phyloP scores from a whole-genome alignment of 2,329 filamentous ascomycete species.

The Colletotrichum sp. region DNA sequence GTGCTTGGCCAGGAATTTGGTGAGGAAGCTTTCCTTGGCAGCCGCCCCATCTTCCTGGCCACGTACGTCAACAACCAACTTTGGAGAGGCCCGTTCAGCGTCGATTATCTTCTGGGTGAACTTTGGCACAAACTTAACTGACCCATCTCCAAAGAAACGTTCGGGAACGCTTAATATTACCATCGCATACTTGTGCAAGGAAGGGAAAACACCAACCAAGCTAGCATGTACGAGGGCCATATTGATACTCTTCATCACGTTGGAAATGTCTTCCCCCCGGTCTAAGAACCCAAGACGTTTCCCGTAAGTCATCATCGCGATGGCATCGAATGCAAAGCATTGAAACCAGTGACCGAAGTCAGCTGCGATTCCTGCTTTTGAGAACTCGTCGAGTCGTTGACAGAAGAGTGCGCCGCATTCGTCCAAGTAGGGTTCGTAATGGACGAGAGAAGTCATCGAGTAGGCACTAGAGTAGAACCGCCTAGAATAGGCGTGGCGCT shows the following conservation, averaged over 20 bases:
- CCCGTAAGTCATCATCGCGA: constrained; percentile 52
- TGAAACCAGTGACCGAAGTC: constrained; percentile 50
- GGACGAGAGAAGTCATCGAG: constrained; percentile 51
- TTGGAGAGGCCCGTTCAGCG: constrained; percentile 25
- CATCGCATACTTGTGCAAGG: constrained; percentile 40
- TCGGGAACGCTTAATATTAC: constrained; percentile 30
- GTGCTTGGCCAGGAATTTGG: constrained; percentile 45
- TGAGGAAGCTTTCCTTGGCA: constrained; percentile 40
- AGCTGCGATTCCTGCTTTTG: constrained; percentile 30
- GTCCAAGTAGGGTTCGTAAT: constrained; percentile 55
- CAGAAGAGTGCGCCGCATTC: constrained; percentile 47
- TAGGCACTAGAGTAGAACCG: constrained; percentile 49
- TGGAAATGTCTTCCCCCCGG: constrained; percentile 47
- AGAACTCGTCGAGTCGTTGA: constrained; percentile 41
- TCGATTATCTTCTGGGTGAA: constrained; percentile 38
- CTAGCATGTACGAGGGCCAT: constrained; percentile 38
- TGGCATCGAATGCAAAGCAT: constrained; percentile 56
- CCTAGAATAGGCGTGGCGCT: constrained; percentile 39
- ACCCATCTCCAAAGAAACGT: constrained; percentile 17
- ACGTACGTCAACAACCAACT: constrained; percentile 7
- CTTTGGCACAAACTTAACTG: constrained; percentile 24
- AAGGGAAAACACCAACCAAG: constrained; percentile 44
- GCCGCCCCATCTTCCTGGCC: constrained; percentile 20
- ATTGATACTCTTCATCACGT: constrained; percentile 44
- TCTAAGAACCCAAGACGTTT: constrained; percentile 50